A percentile compares a stretch with the other conserved stretches of the same genome.
phyloP scores from a whole-genome alignment of 345 rosid species.

The rapeseed (Brassica napus) region Da-Ae NC_063446.1:23976001-23976500 shows the following conservation, averaged over 20 bases:
- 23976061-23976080: background rate
- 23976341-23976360: slow-evolving; percentile 18
- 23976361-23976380: slow-evolving; percentile 33
- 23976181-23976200: slow-evolving; percentile 7
- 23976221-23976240: slow-evolving; percentile 31
- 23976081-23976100: background rate
- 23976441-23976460: slow-evolving; percentile 4
- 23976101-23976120: background rate
- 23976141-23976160: background rate
- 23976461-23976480: slow-evolving; percentile 24
- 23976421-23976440: slow-evolving; percentile 8
- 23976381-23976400: slow-evolving; percentile 30
- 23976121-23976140: background rate
- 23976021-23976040: background rate
- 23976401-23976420: slow-evolving; percentile 25
- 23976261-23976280: slow-evolving; percentile 16
- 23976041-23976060: slow-evolving; percentile 1
- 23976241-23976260: slow-evolving; percentile 29
- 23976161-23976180: background rate
- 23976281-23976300: slow-evolving; percentile 7
- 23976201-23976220: slow-evolving; percentile 34
- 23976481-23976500: slow-evolving; percentile 28
- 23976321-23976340: slow-evolving; percentile 31
- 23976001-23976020: background rate
- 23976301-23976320: slow-evolving; percentile 37